Evolutionary conservation across 2,329 filamentous ascomycete species (phyloP), one percentile per base, ranked within the genome.

Genomic region (Phyllosticta capitalensis): DNA sequence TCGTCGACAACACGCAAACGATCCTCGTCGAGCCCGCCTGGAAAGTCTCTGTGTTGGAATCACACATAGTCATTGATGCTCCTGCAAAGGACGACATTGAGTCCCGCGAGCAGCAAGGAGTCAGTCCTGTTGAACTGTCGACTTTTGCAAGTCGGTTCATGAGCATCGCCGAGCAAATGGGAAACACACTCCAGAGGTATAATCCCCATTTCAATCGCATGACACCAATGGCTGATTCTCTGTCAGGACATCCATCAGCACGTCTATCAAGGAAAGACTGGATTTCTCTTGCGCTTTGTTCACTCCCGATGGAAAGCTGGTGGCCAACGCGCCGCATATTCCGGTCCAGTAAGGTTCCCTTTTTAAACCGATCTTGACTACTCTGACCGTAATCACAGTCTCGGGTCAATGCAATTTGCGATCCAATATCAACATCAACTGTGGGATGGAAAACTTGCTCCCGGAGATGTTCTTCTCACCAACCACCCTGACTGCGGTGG

Each of bases 1-100:
- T 73, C 20, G 63, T 72, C 14, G 71, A 79, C 63, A 68, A 74
- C 49, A 79, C 76, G 0, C 76, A 79, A 58, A 79, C 76, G 0
- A 75, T 79, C 17, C 66, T 79, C 5, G 69, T 79, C 2, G 65
- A 68, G 1, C 75, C 74, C 0, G 66, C 64, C 12, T 67, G 72
- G 2, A 70, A 67, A 1, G 75, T 75, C 0, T 72, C 65, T 1
- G 66, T 77, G 9, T 65, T 73, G 0, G 66, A 71, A 14, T 68
- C 68, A 5, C 72, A 75, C 61, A 68, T 78, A 26, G 65, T 77
- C 20, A 66, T 78, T 21, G 71, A 78, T 21, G 61, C 72, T 58
- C 56, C 68, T 3, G 66, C 76, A 20, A 66, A 78, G 20, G 71
- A 78, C 9, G 12, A 54, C 38, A 17, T 9, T 4, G 52, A 33